Percentiles rank a stretch among this genome's conserved stretches.
phyloP scores from a whole-genome alignment of 2,329 filamentous ascomycete genomes.

The Pseudogymnoascus sp. region DNA sequence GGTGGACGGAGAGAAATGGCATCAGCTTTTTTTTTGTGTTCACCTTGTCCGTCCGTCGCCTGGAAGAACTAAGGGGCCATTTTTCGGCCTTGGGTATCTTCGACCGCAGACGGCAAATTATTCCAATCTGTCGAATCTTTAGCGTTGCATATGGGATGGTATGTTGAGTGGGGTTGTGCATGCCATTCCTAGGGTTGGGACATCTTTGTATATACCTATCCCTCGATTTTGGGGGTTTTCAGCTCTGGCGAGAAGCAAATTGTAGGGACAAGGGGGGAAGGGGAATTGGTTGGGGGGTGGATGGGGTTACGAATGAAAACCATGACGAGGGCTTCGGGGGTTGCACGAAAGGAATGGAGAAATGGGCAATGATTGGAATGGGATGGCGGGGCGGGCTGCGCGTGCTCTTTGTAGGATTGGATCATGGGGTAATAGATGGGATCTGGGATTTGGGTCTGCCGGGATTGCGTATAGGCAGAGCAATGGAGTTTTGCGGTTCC shows the following conservation, averaged over 20 bases:
- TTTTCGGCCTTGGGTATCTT: neutral
- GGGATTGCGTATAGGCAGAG: conserved; percentile 17
- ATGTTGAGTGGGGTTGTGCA: neutral
- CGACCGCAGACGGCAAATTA: neutral
- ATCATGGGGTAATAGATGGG: conserved; percentile 16
- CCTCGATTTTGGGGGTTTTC: neutral
- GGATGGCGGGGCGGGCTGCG: conserved; percentile 21
- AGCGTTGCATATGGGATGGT: conserved; percentile 7
- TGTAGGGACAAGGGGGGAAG: neutral
- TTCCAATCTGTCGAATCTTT: conserved; percentile 6
- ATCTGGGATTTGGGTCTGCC: conserved; percentile 16
- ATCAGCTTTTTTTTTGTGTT: neutral
- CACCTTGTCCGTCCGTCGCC: neutral
- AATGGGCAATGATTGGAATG: neutral
- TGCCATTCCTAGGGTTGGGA: neutral
- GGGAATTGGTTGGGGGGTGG: neutral
- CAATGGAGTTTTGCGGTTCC: conserved; percentile 30
- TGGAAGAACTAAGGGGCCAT: neutral
- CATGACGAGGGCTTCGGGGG: neutral
- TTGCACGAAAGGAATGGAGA: neutral
- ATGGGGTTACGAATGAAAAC: neutral
- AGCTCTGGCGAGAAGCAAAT: neutral
- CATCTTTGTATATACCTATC: conserved; percentile 6
- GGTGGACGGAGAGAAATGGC: neutral
- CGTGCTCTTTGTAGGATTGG: conserved; percentile 25